phyloP scores from a whole-genome alignment of 345 rosid genomes.

The Bruguiera gymnorhiza region DNA sequence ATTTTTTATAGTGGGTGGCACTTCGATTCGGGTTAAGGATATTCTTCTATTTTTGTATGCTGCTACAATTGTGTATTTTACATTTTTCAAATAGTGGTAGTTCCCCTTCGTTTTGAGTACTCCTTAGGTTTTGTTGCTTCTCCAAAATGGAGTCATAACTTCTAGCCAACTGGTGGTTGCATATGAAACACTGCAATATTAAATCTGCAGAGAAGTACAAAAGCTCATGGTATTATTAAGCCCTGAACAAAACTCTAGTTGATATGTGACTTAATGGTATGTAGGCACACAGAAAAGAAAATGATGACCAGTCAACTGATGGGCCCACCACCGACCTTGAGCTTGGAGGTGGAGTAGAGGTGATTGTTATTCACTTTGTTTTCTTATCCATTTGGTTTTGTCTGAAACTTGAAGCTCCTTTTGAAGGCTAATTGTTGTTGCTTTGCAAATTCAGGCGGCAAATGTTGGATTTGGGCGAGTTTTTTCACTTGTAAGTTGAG shows the following conservation, averaged over 20 bases:
- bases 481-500: slow-evolving; percentile 56
- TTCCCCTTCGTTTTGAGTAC: too few species aligned
- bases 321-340: slow-evolving; percentile 51
- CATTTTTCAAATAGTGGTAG: too few species aligned
- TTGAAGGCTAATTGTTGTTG: slow-evolving; percentile 10
- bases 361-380: slow-evolving; percentile 21
- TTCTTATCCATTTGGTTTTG: slow-evolving; percentile 5
- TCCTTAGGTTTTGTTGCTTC: too few species aligned
- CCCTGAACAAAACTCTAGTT: neutral
- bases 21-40: too few species aligned
- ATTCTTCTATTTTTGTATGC: too few species aligned
- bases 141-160: too few species aligned
- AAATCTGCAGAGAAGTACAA: neutral
- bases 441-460: slow-evolving; percentile 51
- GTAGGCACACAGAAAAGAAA: slow-evolving; percentile 38
- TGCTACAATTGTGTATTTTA: too few species aligned
- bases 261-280: slow-evolving; percentile 1
- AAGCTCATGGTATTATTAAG: neutral
- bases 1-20: too few species aligned
- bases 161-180: too few species aligned
- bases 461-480: slow-evolving; percentile 72
- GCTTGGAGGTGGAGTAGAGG: slow-evolving; percentile 61
- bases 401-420: slow-evolving; percentile 1
- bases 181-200: too few species aligned
- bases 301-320: slow-evolving; percentile 38